These are phyloP conservation scores for Purshia tridentata DNA, from an alignment of 306 rosid genomes.

Conservation along the genomic window DNA sequence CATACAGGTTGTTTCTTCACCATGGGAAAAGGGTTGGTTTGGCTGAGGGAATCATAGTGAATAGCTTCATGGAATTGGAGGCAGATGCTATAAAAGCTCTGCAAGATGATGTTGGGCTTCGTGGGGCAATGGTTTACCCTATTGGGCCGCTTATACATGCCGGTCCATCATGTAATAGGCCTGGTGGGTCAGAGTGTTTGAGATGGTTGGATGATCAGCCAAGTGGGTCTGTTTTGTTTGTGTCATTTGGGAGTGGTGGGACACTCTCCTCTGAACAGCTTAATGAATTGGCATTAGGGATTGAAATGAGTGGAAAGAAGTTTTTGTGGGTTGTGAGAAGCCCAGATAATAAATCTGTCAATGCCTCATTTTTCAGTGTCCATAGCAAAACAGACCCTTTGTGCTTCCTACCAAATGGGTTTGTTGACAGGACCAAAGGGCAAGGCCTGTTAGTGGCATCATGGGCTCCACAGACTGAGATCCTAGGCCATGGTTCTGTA, in stretches of 20 bases:
- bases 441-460: conserved; percentile 46
- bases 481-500: conserved; percentile 50
- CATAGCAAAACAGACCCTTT: conserved; percentile 27
- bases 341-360: conserved; percentile 25
- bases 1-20: conserved; percentile 44
- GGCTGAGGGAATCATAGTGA: conserved; percentile 46
- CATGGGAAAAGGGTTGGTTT: conserved; percentile 28
- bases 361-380: conserved; percentile 45
- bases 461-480: conserved; percentile 76
- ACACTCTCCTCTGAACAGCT: conserved; percentile 32
- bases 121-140: conserved; percentile 42
- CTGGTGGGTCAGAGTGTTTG: conserved; percentile 18
- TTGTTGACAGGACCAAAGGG: conserved; percentile 47
- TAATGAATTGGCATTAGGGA: conserved; percentile 31
- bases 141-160: conserved; percentile 43
- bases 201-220: conserved; percentile 44
- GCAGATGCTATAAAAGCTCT: conserved; percentile 30
- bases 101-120: conserved; percentile 8
- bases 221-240: conserved; percentile 35
- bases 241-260: conserved; percentile 49
- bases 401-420: conserved; percentile 57
- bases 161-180: neutral
- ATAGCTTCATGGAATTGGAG: conserved; percentile 59
- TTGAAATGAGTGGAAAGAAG: conserved; percentile 35
- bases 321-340: conserved; percentile 42